These are phyloP conservation scores for Silene vulgaris DNA, from an alignment of 179 eudicot genomes.

Conservation along the genomic window DNA sequence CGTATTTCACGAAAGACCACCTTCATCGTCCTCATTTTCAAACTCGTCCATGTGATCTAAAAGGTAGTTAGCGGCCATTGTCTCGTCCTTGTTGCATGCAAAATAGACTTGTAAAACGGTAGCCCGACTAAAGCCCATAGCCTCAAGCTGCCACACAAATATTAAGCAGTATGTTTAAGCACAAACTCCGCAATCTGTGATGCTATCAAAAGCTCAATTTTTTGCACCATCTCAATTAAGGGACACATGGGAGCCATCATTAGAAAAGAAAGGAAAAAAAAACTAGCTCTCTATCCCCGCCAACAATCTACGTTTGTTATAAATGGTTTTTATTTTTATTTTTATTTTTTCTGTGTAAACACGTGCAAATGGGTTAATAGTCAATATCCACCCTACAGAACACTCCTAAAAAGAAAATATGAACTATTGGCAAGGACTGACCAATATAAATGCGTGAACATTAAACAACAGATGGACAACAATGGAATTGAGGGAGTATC, in stretches of 20 bases:
- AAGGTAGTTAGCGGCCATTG: slow-evolving; percentile 87
- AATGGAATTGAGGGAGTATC: too few relatives aligned
- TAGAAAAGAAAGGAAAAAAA: too few relatives aligned
- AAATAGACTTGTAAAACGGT: slow-evolving; percentile 78
- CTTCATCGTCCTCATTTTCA: slow-evolving; percentile 52
- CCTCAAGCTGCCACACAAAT: slow-evolving; percentile 71
- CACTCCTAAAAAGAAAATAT: too few relatives aligned
- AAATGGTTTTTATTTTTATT: too few relatives aligned
- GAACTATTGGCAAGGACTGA: too few relatives aligned
- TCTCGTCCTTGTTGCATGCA: slow-evolving; percentile 96
- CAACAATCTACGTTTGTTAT: too few relatives aligned
- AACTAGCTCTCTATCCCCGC: too few relatives aligned
- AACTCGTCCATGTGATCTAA: slow-evolving; percentile 92
- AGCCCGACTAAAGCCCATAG: slow-evolving; percentile 87
- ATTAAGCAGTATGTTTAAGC: slow-evolving; percentile 1
- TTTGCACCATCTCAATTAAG: neutral
- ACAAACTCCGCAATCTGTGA: neutral
- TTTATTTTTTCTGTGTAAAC: too few relatives aligned
- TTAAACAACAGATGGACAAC: too few relatives aligned
- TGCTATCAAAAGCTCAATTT: neutral
- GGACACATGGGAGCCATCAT: neutral
- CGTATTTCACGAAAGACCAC: slow-evolving; percentile 23
- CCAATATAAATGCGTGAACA: too few relatives aligned
- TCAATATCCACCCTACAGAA: too few relatives aligned
- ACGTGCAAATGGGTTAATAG: too few relatives aligned